Evolutionary conservation across 768 basidiomycete genomes (phyloP).

Genomic region (Strobilomyces echinocephalus): DNA sequence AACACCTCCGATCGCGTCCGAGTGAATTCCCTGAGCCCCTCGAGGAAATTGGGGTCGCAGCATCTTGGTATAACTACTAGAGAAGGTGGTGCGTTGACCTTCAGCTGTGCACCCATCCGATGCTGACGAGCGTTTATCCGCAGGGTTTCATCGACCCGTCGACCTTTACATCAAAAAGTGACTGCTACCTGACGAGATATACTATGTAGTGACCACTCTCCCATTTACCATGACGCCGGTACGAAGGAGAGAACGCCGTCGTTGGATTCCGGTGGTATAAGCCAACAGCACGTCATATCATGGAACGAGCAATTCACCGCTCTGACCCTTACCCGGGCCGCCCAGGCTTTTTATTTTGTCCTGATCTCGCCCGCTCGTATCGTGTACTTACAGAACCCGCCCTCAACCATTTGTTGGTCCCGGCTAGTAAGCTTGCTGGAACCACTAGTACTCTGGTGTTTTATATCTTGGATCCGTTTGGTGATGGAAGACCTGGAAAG

Average conservation of each 20-base stretch:
- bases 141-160: slow-evolving; percentile 38
- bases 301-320: too few relatives aligned
- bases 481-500: slow-evolving; percentile 59
- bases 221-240: too few relatives aligned
- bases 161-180: slow-evolving; percentile 53
- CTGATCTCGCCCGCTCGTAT: too few relatives aligned
- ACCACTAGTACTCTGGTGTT: too few relatives aligned
- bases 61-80: slow-evolving; percentile 51
- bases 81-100: slow-evolving; percentile 53
- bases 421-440: too few relatives aligned
- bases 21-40: slow-evolving; percentile 56
- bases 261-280: slow-evolving; percentile 40
- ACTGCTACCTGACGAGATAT: neutral
- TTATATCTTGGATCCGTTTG: slow-evolving; percentile 77
- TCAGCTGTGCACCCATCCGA: too few relatives aligned
- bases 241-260: too few relatives aligned
- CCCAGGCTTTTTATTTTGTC: too few relatives aligned
- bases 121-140: slow-evolving; percentile 2
- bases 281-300: too few relatives aligned
- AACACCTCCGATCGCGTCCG: slow-evolving; percentile 53
- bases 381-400: too few relatives aligned
- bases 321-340: too few relatives aligned
- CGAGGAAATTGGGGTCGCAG: slow-evolving; percentile 47
- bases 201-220: neutral
- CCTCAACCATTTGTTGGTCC: too few relatives aligned